Conservation (phyloP, 345 rosid genomes). For the Hibiscus trionum region DNA sequence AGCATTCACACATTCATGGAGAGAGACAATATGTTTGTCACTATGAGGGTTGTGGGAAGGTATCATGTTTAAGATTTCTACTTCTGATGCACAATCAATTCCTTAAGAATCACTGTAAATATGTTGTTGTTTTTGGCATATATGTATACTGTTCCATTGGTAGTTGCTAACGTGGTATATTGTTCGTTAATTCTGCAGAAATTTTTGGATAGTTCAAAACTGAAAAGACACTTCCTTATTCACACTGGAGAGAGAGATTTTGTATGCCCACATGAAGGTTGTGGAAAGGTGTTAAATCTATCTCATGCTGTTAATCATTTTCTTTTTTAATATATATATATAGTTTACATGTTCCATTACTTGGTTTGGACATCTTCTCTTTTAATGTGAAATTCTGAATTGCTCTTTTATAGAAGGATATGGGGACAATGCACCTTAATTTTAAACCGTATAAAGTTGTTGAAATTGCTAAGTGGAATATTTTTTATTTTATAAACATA, state of each 20-base stretch:
- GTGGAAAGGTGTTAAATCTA: conserved; percentile 74
- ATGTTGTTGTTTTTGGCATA: neutral
- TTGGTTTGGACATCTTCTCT: neutral
- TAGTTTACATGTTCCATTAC: neutral
- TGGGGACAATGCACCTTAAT: neutral
- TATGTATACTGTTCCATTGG: neutral
- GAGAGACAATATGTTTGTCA: conserved; percentile 86
- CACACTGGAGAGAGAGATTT: conserved; percentile 88
- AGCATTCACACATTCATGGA: conserved; percentile 96
- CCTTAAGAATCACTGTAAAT: neutral
- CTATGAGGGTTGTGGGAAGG: conserved; percentile 83
- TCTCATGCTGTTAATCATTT: neutral
- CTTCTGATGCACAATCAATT: neutral
- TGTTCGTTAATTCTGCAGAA: conserved; percentile 51
- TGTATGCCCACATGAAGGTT: conserved; percentile 90
- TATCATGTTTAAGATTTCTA: conserved; percentile 10
- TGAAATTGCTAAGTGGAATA: neutral
- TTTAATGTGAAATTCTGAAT: neutral
- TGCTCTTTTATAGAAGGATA: neutral
- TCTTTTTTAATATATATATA: neutral
- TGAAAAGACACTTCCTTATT: conserved; percentile 88
- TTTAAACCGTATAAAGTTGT: neutral
- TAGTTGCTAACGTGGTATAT: neutral
- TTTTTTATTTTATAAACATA: conserved; percentile 5
- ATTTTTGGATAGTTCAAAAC: conserved; percentile 96